Percentiles rank a stretch among this genome's conserved stretches.
These are phyloP conservation scores for Aspergillus ostianus DNA, from an alignment of 495 filamentous ascomycete genomes.

Conservation along the genomic window DNA sequence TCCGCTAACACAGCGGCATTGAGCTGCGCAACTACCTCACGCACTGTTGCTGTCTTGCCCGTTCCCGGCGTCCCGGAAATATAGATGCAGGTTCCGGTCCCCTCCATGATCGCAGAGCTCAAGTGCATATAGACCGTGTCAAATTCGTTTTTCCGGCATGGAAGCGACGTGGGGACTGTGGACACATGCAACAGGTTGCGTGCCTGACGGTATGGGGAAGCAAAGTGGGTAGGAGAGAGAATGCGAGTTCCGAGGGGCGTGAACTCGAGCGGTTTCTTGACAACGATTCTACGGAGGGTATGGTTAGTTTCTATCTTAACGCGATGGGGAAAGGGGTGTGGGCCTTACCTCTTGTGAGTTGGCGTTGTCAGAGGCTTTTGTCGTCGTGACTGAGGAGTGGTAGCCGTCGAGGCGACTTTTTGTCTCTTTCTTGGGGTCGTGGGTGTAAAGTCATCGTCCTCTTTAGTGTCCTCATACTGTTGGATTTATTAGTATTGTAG, in stretches of 20 bases:
- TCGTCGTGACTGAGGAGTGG: slow-evolving; percentile 58
- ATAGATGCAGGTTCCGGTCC: slow-evolving; percentile 93
- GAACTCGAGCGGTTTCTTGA: slow-evolving; percentile 93
- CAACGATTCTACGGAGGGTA: slow-evolving; percentile 53
- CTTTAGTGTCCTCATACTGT: slow-evolving; percentile 42
- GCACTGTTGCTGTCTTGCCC: slow-evolving; percentile 96
- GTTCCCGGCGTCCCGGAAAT: slow-evolving; percentile 99
- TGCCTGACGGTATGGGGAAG: slow-evolving; percentile 88
- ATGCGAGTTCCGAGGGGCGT: slow-evolving; percentile 87
- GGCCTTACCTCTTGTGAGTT: slow-evolving; percentile 59
- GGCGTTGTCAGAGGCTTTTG: slow-evolving; percentile 63
- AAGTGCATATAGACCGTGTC: slow-evolving; percentile 88
- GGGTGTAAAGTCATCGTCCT: slow-evolving; percentile 48
- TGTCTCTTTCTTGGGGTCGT: slow-evolving; percentile 60
- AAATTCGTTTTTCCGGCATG: slow-evolving; percentile 92
- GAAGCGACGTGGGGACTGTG: slow-evolving; percentile 81
- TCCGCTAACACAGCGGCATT: slow-evolving; percentile 81
- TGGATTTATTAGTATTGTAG: slow-evolving; percentile 14
- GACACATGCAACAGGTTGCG: slow-evolving; percentile 90
- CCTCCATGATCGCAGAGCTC: slow-evolving; percentile 90
- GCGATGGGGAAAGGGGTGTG: not conserved
- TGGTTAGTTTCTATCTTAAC: slow-evolving; percentile 2
- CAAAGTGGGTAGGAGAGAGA: slow-evolving; percentile 71
- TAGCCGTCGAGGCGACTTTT: slow-evolving; percentile 50
- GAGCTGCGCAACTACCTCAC: slow-evolving; percentile 88